Conservation (phyloP, 805 yeast genomes). For the Candida boleticola region DNA sequence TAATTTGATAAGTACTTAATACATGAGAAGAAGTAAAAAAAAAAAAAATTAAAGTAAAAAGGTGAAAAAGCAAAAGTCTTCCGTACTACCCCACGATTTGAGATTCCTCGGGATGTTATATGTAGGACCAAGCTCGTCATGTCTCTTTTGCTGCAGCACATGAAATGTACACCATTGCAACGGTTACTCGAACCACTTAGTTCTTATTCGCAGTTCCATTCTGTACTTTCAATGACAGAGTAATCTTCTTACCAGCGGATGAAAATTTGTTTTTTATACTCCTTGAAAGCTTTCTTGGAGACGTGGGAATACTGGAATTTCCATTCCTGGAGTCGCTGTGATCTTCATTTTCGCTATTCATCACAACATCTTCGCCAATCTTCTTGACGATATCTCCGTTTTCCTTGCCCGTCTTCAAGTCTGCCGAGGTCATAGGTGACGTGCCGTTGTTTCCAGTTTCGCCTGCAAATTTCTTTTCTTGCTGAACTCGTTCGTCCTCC, state of each 20-base stretch:
- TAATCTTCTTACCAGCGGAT: conserved; percentile 14
- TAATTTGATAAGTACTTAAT: not conserved
- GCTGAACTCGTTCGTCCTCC: too few relatives aligned
- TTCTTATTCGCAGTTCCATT: too few relatives aligned
- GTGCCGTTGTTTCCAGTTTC: not conserved
- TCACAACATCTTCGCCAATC: not conserved
- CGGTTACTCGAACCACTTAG: not conserved
- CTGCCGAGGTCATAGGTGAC: too few relatives aligned
- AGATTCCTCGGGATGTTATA: not conserved
- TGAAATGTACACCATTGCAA: not conserved
- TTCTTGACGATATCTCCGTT: not conserved
- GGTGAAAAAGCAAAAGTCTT: too few relatives aligned
- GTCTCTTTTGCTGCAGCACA: not conserved
- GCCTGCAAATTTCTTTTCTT: conserved; percentile 1
- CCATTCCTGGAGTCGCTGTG: not conserved
- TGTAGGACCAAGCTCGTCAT: not conserved
- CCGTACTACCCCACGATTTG: conserved; percentile 1
- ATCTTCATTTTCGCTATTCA: not conserved
- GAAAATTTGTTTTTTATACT: conserved; percentile 13
- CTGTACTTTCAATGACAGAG: conserved; percentile 4
- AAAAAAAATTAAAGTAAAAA: not conserved
- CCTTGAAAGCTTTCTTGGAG: conserved; percentile 10
- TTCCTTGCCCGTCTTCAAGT: conserved; percentile 1
- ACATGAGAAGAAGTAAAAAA: not conserved
- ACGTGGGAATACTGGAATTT: not conserved